These are phyloP conservation scores for Heritiera littoralis DNA, from an alignment of 345 rosid species.

Conservation along the genomic window DNA sequence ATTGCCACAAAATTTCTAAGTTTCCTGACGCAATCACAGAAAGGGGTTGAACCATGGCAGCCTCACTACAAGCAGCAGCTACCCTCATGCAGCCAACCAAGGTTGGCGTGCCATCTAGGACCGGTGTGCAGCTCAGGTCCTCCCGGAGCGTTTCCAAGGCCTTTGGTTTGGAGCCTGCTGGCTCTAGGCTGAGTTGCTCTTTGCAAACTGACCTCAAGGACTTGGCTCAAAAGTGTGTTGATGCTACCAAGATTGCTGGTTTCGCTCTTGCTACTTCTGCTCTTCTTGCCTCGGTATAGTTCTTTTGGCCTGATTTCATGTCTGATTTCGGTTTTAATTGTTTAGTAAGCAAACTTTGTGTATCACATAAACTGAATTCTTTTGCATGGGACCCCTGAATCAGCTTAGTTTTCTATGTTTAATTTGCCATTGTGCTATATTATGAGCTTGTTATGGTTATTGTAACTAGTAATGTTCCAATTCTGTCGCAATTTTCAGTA, in stretches of 20 bases:
- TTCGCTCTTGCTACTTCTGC: conserved; percentile 96
- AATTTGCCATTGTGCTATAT: neutral
- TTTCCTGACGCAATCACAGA: neutral
- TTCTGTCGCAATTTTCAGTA: neutral
- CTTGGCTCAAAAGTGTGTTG: conserved; percentile 66
- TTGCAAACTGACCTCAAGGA: conserved; percentile 66
- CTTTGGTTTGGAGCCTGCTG: conserved; percentile 55
- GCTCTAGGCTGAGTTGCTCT: conserved; percentile 73
- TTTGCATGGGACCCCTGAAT: neutral
- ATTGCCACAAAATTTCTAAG: neutral
- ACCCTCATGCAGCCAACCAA: conserved; percentile 80
- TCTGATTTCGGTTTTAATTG: neutral
- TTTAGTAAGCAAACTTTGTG: neutral
- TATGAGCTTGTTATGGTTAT: neutral
- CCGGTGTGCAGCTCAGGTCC: conserved; percentile 47
- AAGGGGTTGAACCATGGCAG: conserved; percentile 50
- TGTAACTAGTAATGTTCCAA: neutral
- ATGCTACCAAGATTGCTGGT: conserved; percentile 77
- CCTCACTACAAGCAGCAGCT: conserved; percentile 88
- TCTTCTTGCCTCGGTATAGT: conserved; percentile 79
- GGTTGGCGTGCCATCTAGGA: conserved; percentile 47
- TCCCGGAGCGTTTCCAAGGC: conserved; percentile 52
- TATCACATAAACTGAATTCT: neutral
- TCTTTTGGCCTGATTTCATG: neutral
- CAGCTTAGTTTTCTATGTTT: no score